These are phyloP conservation scores for Aspergillus quadricinctus DNA, from an alignment of 2,329 filamentous ascomycete genomes.

Conservation along the genomic window DNA sequence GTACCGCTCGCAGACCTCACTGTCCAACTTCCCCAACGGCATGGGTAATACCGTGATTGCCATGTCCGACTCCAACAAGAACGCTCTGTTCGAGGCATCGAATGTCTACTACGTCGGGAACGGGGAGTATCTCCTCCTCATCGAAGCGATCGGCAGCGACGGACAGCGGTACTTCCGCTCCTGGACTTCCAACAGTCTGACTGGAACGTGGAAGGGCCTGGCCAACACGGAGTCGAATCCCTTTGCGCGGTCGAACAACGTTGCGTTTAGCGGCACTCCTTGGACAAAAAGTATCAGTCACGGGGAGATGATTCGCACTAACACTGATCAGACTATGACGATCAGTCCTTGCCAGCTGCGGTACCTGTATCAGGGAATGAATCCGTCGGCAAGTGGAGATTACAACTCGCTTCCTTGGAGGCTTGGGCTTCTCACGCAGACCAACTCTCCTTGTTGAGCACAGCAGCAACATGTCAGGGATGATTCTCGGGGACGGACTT, in stretches of 20 bases:
- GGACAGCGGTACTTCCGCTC: conserved; percentile 62
- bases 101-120: conserved; percentile 61
- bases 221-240: conserved; percentile 53
- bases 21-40: conserved; percentile 57
- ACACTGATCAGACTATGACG: conserved; percentile 58
- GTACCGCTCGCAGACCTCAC: conserved; percentile 61
- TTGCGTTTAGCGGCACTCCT: conserved; percentile 47
- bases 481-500: too few relatives aligned
- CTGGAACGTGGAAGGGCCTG: conserved; percentile 56
- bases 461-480: too few relatives aligned
- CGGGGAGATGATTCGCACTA: conserved; percentile 56
- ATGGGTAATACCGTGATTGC: conserved; percentile 54
- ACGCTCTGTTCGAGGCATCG: conserved; percentile 63
- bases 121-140: conserved; percentile 62
- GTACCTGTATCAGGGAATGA: conserved; percentile 59
- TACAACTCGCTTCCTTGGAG: conserved; percentile 54
- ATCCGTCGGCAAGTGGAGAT: conserved; percentile 39
- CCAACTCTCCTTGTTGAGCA: neutral
- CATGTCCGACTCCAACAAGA: conserved; percentile 47
- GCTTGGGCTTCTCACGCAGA: conserved; percentile 51
- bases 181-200: conserved; percentile 56
- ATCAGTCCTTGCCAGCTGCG: conserved; percentile 62
- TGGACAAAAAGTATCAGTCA: conserved; percentile 67
- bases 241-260: conserved; percentile 63
- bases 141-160: conserved; percentile 55